Percentiles rank a stretch among this genome's conserved stretches.
Evolutionary conservation across 2,329 filamentous ascomycete genomes (phyloP).

Genomic region (Colletotrichum theobromicola): DNA sequence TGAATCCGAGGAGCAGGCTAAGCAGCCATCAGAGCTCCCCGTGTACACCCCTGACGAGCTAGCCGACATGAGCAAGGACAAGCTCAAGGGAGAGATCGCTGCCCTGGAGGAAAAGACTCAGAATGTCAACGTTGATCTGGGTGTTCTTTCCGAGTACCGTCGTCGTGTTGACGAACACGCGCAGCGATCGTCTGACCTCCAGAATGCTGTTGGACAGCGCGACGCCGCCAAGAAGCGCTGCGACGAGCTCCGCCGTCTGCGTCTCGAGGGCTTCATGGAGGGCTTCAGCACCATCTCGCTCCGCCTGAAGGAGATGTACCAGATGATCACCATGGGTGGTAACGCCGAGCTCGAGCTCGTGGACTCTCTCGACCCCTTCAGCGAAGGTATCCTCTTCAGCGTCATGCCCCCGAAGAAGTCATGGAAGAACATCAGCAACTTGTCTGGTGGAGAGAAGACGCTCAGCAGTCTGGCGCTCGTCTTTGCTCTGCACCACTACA

Average conservation of each 20-base stretch:
- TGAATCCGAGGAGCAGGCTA: constrained; percentile 21
- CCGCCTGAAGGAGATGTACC: constrained; percentile 98
- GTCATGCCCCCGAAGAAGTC: constrained; percentile 99
- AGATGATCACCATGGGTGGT: constrained; percentile 99
- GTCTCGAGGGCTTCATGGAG: constrained; percentile 97
- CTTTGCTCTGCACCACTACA: constrained; percentile 98
- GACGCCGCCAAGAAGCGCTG: constrained; percentile 91
- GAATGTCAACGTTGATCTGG: constrained; percentile 85
- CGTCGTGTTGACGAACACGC: constrained; percentile 84
- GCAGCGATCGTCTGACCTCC: constrained; percentile 82
- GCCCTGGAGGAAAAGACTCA: constrained; percentile 74
- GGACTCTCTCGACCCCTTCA: constrained; percentile 94
- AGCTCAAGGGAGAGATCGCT: constrained; percentile 66
- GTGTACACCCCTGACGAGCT: constrained; percentile 77
- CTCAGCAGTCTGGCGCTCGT: constrained; percentile 90
- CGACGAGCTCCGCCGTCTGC: constrained; percentile 87
- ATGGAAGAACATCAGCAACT: constrained; percentile 98
- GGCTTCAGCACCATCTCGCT: constrained; percentile 94
- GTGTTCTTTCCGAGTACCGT: constrained; percentile 87
- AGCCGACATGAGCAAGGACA: constrained; percentile 67
- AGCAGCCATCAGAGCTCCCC: constrained; percentile 67
- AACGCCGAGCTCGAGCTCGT: constrained; percentile 98
- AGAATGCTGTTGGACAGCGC: constrained; percentile 75
- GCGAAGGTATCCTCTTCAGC: constrained; percentile 93
- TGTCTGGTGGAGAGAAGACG: constrained; percentile 97